Base-by-base conservation (phyloP, 2,329 filamentous ascomycete genomes). In the Fusarium dimerum region DNA sequence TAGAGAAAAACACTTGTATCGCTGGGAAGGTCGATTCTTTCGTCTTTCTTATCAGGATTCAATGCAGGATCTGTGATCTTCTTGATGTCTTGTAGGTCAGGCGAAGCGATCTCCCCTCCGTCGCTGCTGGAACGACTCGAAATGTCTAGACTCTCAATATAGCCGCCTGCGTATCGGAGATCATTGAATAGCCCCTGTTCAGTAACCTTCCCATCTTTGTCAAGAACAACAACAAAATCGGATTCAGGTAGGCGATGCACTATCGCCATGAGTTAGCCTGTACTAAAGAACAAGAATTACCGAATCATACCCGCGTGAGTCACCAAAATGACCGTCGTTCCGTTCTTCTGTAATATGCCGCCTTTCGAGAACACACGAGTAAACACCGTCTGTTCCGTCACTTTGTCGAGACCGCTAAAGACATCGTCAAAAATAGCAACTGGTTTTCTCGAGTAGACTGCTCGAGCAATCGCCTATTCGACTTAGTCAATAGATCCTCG, bases 171-270 rank as follows among this genome's bases (percentile, higher is more conserved):
- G 1, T 58, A 60, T 43, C 71, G 62, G 1, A 79, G 67, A 6
- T 72, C 59, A 6, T 64, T 46, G 42, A 76, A 79, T 0, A 60
- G 67, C 3, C 68, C 68, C 49, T 80, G 73, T 30, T 79, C 76
- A 1, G 72, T 52, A 15, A 80, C 59, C 2, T 58, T 67, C 0
- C 77, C 76, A 3, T 72, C 64, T 10, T 56, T 54, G 2, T 70
- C 69, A 1, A 82, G 68, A 0, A 71, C 73, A 47, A 80, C 69
- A 8, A 81, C 71, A 38, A 75, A 70, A 42, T 79, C 72, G 2
- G 76, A 74, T 1, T 66, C 63, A 0, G 75, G 72, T 1, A 80
- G 59, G 3, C 60, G 57, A 29, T 69, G 64, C 15, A 68, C 66
- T 68, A 18, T 18, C 5, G 6, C 2, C 6, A 9, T 50, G 10